Evolutionary conservation across 768 basidiomycete species (phyloP), one percentile per base, ranked within the genome.

Genomic region (Mycena floridula): DNA sequence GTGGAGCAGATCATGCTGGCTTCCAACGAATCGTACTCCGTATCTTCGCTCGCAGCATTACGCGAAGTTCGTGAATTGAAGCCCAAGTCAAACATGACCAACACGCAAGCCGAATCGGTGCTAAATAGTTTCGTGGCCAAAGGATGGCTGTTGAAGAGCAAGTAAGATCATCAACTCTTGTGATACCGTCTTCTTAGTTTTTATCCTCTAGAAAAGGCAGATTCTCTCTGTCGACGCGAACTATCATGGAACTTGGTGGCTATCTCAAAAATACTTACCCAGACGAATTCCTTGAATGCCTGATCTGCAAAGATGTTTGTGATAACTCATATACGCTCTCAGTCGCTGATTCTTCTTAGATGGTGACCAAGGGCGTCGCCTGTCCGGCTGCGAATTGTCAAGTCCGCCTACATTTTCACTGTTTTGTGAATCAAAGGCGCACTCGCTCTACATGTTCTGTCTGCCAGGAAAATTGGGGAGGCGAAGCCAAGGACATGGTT

Each of bases 1-100:
- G 74, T 94, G 30, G 87, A 92, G 55, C 84, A 86, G 63, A 92
- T 95, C 53, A 85, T 93, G 76, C 70, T 83, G 15, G 87, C 90
- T 6, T 80, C 87, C 5, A 72, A 73, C 32, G 79, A 84, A 55
- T 67, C 84, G 0, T 95, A 73, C 59, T 90, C 82, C 15, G 73
- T 90, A 9, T 84, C 86, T 0, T 89, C 88, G 4, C 63, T 88
- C 21, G 82, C 79, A 2, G 89, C 89, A 1, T 66, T 90, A 32
- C 79, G 88, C 37, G 84, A 89, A 61, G 76, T 82, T 12, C 72
- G 67, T 47, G 57, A 67, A 24, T 66, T 89, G 37, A 81, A 79
- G 48, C 63, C 72, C 16, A 79, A 77, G 47, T 54, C 56, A 4
- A 82, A 68, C 49, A 81, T 91, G 72, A 81, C 79, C 40, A 85